A percentile compares a stretch with the other conserved stretches of the same genome.
Evolutionary conservation across 257 asterid genomes (phyloP).

Genomic region (Thymus mandschuricus): DNA sequence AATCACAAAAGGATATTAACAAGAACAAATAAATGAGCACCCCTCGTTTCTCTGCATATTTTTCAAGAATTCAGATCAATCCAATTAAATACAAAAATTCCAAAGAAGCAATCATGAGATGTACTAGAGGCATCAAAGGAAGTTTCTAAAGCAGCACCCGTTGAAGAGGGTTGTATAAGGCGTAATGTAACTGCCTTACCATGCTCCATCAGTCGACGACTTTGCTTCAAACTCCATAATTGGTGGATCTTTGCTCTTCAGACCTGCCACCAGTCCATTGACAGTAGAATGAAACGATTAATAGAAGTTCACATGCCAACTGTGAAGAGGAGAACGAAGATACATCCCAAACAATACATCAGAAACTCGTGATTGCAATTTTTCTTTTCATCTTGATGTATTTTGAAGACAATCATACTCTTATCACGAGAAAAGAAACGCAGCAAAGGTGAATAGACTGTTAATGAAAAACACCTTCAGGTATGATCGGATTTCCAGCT

Average conservation of each 20-base stretch:
- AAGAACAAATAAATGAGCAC: neutral
- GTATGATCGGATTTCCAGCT: constrained; percentile 28
- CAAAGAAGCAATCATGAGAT: neutral
- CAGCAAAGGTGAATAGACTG: constrained; percentile 8
- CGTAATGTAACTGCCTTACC: constrained; percentile 50
- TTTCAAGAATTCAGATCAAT: constrained; percentile 18
- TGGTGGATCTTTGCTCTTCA: constrained; percentile 43
- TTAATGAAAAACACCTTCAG: constrained; percentile 40
- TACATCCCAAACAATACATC: neutral
- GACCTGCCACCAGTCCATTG: constrained; percentile 40
- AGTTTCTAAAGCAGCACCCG: constrained; percentile 16
- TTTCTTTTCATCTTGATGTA: neutral
- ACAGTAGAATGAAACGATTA: neutral
- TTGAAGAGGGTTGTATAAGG: neutral
- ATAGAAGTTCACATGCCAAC: neutral
- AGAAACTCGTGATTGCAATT: constrained; percentile 2
- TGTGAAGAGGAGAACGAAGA: neutral
- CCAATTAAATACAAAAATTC: neutral
- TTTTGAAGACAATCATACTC: neutral
- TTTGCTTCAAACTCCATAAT: constrained; percentile 75
- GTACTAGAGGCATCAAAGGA: neutral
- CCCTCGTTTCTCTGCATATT: neutral
- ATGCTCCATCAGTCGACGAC: constrained; percentile 81
- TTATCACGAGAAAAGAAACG: neutral
- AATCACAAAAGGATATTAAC: neutral